These are phyloP conservation scores for Misopates orontium DNA, from an alignment of 257 asterid species.

Conservation along the genomic window DNA sequence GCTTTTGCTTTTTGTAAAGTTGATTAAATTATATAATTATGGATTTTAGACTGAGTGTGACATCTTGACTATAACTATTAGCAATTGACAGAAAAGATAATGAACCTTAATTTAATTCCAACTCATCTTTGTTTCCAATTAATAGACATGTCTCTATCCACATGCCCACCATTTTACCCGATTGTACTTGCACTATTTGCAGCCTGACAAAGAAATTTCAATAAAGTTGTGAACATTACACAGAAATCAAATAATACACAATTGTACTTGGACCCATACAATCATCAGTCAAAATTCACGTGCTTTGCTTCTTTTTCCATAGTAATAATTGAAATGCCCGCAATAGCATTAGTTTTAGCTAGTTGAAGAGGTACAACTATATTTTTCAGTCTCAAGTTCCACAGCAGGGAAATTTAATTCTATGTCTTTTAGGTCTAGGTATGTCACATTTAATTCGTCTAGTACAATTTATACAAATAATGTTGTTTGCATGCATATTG, in stretches of 20 bases:
- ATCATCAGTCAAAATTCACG: too few species aligned
- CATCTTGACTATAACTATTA: not conserved
- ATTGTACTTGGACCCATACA: not conserved
- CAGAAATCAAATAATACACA: not conserved
- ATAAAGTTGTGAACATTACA: not conserved
- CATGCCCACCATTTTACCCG: not conserved
- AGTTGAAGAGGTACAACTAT: too few species aligned
- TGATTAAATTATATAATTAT: not conserved
- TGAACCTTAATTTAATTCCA: not conserved
- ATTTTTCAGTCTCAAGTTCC: too few species aligned
- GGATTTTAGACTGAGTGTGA: not conserved
- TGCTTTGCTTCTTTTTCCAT: too few species aligned
- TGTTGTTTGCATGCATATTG: too few species aligned
- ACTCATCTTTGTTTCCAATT: not conserved
- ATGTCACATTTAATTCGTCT: too few species aligned
- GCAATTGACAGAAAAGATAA: not conserved
- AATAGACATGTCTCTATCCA: too few species aligned
- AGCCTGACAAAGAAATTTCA: not conserved
- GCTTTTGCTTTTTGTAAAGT: conserved; percentile 10
- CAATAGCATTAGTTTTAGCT: too few species aligned
- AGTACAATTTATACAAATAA: too few species aligned
- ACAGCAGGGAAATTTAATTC: too few species aligned
- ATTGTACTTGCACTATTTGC: not conserved
- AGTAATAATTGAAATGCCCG: too few species aligned
- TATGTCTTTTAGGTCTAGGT: too few species aligned